Conservation (phyloP, 371 early-diverging fungal species). For the Actinomortierella ambigua region DNA sequence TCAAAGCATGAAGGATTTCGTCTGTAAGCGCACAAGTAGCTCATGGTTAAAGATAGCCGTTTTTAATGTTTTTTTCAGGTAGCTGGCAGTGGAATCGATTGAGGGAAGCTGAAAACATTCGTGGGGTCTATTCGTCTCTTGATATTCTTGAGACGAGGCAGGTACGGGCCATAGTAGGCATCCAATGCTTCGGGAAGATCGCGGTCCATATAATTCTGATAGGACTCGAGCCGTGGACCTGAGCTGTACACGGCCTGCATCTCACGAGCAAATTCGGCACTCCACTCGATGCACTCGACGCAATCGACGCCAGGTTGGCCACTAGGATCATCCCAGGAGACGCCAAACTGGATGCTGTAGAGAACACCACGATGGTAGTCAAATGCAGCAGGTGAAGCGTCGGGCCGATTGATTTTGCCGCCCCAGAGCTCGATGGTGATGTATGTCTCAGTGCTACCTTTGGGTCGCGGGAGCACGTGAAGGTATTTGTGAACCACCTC, state of each 20-base stretch:
- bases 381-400: no score
- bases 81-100: conserved; percentile 46
- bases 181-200: conserved; percentile 37
- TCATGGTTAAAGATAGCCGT: no score
- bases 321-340: neutral
- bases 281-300: neutral
- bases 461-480: neutral
- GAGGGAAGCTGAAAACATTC: conserved; percentile 46
- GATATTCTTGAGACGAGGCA: conserved; percentile 29
- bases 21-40: no score
- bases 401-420: neutral
- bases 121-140: conserved; percentile 40
- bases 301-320: neutral
- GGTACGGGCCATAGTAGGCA: conserved; percentile 50
- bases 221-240: conserved; percentile 18
- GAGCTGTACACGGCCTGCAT: conserved; percentile 10
- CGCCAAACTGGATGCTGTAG: conserved; percentile 3
- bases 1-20: no score
- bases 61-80: no score
- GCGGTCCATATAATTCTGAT: conserved; percentile 47
- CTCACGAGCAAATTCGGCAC: neutral
- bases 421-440: conserved; percentile 9
- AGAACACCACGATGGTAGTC: neutral
- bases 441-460: neutral
- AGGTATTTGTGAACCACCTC: conserved; percentile 7